phyloP scores from a whole-genome alignment of 2,329 filamentous ascomycete genomes.

The Fusarium bulbicola region DNA sequence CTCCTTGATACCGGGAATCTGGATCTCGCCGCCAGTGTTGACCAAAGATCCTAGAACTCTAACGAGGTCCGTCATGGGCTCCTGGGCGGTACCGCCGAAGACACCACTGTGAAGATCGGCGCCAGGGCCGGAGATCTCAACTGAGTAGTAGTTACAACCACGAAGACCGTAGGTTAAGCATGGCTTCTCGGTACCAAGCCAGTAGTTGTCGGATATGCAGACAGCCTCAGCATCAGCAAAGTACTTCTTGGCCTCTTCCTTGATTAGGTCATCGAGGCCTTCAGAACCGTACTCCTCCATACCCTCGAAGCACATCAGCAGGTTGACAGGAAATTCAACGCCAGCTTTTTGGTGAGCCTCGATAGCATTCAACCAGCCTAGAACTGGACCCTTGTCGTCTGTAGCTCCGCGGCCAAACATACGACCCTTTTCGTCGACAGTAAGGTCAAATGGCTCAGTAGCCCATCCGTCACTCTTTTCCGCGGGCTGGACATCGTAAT shows the following conservation, averaged over 20 bases:
- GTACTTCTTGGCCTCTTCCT: constrained; percentile 88
- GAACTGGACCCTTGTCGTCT: constrained; percentile 96
- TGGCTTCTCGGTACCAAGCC: constrained; percentile 98
- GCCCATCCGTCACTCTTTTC: constrained; percentile 94
- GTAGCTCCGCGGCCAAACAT: constrained; percentile 98
- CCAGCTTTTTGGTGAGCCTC: constrained; percentile 97
- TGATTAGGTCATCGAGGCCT: constrained; percentile 93
- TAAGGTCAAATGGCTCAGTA: constrained; percentile 91
- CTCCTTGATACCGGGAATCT: constrained; percentile 92
- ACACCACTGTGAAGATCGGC: constrained; percentile 97
- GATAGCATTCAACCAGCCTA: constrained; percentile 98
- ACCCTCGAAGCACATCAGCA: constrained; percentile 99
- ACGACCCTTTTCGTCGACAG: constrained; percentile 86
- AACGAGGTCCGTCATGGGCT: constrained; percentile 97
- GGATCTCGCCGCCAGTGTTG: constrained; percentile 89
- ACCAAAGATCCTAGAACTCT: constrained; percentile 85
- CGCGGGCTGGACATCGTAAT: constrained; percentile 98
- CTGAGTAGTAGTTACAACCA: constrained; percentile 96
- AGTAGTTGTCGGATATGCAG: constrained; percentile 99
- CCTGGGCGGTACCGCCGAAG: constrained; percentile 94
- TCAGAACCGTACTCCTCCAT: constrained; percentile 99
- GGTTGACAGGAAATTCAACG: constrained; percentile 94
- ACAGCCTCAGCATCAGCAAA: constrained; percentile 96
- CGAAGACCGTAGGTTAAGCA: constrained; percentile 97
- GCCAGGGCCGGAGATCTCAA: constrained; percentile 89